Evolutionary conservation across 805 yeast species (phyloP).

Genomic region (Tetrapisispora iriomotensis): DNA sequence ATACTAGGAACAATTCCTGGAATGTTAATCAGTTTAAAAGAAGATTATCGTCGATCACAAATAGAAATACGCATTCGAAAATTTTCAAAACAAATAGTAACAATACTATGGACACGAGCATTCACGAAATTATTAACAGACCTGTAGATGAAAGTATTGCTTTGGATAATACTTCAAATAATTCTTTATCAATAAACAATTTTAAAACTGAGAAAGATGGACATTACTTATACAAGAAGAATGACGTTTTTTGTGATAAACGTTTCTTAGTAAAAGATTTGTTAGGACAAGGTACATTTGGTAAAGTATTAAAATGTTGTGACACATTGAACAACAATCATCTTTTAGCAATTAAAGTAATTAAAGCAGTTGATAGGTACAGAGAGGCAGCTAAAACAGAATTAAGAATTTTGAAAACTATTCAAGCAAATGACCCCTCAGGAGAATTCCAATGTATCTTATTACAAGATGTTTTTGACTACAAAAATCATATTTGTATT

Average conservation of each 20-base stretch:
- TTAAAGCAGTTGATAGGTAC: constrained; percentile 85
- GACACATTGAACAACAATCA: constrained; percentile 36
- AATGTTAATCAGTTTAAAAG: constrained; percentile 1
- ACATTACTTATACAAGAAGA: constrained; percentile 53
- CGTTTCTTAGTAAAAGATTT: constrained; percentile 58
- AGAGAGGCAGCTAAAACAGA: constrained; percentile 94
- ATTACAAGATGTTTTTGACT: constrained; percentile 83
- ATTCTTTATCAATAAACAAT: neutral
- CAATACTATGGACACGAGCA: neutral
- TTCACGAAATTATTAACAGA: neutral
- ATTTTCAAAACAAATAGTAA: neutral
- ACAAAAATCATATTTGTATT: constrained; percentile 84
- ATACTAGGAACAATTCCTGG: neutral
- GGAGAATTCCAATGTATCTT: constrained; percentile 67
- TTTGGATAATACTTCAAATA: neutral
- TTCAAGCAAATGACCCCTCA: constrained; percentile 36
- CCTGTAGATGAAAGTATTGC: too few species aligned
- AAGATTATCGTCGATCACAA: constrained; percentile 2
- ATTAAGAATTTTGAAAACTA: constrained; percentile 52
- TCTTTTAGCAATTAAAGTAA: constrained; percentile 83
- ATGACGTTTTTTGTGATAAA: constrained; percentile 45
- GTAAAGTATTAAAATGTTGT: constrained; percentile 90
- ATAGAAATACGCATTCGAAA: neutral
- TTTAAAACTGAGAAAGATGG: constrained; percentile 52
- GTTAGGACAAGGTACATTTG: constrained; percentile 95